A percentile compares a stretch with the other conserved stretches of the same genome.
Conservation (phyloP, 2,329 filamentous ascomycete genomes). For the Nothophoma quercina region DNA sequence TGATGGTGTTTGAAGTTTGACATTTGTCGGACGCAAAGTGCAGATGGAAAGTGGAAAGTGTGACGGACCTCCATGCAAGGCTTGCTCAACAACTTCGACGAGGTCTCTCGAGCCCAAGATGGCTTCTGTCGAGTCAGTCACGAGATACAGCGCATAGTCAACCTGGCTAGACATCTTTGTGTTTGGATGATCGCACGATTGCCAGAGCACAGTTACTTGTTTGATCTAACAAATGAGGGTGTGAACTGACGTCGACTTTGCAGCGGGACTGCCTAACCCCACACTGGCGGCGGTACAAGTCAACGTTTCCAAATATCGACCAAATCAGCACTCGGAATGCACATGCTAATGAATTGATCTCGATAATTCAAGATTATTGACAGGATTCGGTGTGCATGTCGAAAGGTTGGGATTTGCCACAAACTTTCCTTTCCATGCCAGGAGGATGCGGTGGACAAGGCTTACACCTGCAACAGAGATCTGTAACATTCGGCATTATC, state of each 20-base stretch:
- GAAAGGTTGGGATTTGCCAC: neutral
- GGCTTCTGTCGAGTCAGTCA: constrained; percentile 89
- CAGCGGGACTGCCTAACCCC: constrained; percentile 11
- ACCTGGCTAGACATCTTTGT: constrained; percentile 54
- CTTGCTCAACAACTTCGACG: constrained; percentile 74
- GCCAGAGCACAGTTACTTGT: neutral
- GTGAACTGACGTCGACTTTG: constrained; percentile 2
- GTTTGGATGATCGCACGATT: constrained; percentile 28
- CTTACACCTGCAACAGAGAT: neutral
- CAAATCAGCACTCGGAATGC: neutral
- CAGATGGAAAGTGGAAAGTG: constrained; percentile 5
- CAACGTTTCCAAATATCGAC: neutral
- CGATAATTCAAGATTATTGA: too few species aligned
- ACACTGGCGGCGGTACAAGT: constrained; percentile 6
- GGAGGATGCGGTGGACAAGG: neutral
- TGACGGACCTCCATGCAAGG: constrained; percentile 72
- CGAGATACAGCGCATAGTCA: constrained; percentile 86
- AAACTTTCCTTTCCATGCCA: neutral
- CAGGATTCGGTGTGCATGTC: neutral
- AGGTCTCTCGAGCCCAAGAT: constrained; percentile 79
- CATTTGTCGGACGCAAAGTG: neutral
- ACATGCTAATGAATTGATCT: too few species aligned
- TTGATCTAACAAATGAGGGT: neutral
- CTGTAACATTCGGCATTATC: constrained; percentile 5
- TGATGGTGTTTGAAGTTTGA: neutral